Evolutionary conservation across 73 alveolate genomes (phyloP).

Genomic region (Durusdinium trenchii): DNA sequence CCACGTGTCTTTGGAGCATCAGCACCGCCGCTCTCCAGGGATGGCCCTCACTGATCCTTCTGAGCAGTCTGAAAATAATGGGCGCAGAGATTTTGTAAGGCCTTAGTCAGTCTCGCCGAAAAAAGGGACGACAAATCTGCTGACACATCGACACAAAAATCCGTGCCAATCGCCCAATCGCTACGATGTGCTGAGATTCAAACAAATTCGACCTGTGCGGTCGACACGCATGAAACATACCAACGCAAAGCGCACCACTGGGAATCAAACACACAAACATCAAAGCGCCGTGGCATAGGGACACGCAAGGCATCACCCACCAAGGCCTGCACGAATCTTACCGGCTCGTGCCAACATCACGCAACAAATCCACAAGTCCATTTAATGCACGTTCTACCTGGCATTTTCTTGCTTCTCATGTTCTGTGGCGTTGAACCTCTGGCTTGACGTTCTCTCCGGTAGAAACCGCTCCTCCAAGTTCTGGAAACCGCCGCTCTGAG

Average conservation of each 20-base stretch:
- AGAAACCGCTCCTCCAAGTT: constrained; percentile 41
- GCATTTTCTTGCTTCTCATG: no score
- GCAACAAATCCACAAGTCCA: no score
- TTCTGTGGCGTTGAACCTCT: no score
- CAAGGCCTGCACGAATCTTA: background rate
- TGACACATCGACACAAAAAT: no score
- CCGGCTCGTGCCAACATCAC: no score
- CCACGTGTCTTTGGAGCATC: constrained; percentile 49
- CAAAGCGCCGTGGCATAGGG: constrained; percentile 70
- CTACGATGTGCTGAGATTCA: background rate
- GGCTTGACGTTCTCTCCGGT: no score
- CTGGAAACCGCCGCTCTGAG: constrained; percentile 30
- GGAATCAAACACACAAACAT: constrained; percentile 63
- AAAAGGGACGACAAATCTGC: no score
- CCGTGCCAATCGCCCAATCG: background rate
- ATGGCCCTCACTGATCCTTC: constrained; percentile 54
- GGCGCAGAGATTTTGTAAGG: constrained; percentile 93
- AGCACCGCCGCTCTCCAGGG: constrained; percentile 85
- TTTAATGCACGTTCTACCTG: no score
- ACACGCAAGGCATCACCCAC: constrained; percentile 79
- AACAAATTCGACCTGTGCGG: constrained; percentile 66
- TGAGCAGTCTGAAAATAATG: constrained; percentile 69
- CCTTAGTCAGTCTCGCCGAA: background rate
- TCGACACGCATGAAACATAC: background rate
- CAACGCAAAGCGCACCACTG: background rate